These are phyloP conservation scores for Ogataea zsoltii DNA, from an alignment of 805 yeast genomes.

Conservation along the genomic window DNA sequence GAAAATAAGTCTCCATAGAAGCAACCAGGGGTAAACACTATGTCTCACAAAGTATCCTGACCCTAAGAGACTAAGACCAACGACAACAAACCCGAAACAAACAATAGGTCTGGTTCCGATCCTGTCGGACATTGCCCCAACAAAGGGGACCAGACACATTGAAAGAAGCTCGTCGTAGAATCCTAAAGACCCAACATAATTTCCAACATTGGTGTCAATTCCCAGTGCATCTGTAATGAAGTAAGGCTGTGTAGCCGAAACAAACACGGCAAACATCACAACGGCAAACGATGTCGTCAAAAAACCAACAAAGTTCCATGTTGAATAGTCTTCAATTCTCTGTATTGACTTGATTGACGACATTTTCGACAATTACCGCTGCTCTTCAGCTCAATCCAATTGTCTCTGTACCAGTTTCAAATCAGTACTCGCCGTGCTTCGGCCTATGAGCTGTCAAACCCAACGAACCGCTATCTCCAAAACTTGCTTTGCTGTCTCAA, in stretches of 20 bases:
- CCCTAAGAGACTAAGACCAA: conserved; percentile 48
- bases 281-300: conserved; percentile 23
- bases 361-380: neutral
- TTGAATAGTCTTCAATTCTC: conserved; percentile 23
- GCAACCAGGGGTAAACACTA: conserved; percentile 48
- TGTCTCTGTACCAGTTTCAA: too few relatives aligned
- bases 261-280: conserved; percentile 31
- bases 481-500: too few relatives aligned
- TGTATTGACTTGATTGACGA: conserved; percentile 3
- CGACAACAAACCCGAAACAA: conserved; percentile 45
- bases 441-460: too few relatives aligned
- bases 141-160: conserved; percentile 54
- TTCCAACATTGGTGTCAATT: conserved; percentile 37
- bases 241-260: conserved; percentile 33
- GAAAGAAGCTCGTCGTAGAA: conserved; percentile 61
- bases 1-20: conserved; percentile 54
- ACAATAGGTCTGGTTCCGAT: conserved; percentile 60
- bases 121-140: conserved; percentile 64
- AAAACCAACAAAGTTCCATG: conserved; percentile 29
- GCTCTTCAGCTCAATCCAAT: too few relatives aligned
- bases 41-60: conserved; percentile 46
- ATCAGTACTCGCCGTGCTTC: too few relatives aligned
- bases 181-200: conserved; percentile 49
- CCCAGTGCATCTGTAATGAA: conserved; percentile 35
- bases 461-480: too few relatives aligned